Percentiles rank a stretch among this genome's conserved stretches.
Conservation (phyloP, 768 basidiomycete species). For the Krasilnikovozyma curviuscula region DNA sequence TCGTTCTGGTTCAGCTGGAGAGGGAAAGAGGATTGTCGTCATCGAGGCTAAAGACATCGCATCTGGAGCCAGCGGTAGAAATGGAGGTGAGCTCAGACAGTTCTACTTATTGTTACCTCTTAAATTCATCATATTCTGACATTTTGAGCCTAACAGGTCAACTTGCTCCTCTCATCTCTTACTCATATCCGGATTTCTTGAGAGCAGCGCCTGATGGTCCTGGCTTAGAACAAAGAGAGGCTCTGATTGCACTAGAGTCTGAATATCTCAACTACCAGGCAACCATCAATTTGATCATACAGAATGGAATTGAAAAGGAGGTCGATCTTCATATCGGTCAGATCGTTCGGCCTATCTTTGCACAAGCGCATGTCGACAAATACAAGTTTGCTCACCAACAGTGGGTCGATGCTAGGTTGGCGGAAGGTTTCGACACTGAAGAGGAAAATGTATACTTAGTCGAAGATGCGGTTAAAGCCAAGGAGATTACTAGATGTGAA, state of each 20-base stretch:
- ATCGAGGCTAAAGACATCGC: constrained; percentile 7
- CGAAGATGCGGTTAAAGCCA: constrained; percentile 2
- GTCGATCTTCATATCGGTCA: no score
- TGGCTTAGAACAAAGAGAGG: no score
- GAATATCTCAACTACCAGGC: no score
- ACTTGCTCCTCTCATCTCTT: no score
- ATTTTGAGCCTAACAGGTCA: no score
- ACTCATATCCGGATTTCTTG: no score
- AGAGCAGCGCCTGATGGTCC: no score
- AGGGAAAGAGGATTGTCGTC: constrained; percentile 2
- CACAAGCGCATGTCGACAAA: no score
- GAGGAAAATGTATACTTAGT: background rate
- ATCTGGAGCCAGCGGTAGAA: background rate
- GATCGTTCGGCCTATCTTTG: no score
- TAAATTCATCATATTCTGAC: constrained; percentile 4
- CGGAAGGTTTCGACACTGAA: background rate
- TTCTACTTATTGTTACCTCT: background rate
- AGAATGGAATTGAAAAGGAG: no score
- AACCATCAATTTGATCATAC: no score
- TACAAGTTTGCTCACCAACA: background rate
- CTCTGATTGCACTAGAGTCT: no score
- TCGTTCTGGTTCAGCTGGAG: background rate
- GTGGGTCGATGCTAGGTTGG: background rate
- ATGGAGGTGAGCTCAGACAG: constrained; percentile 6
- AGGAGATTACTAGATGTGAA: background rate